Evolutionary conservation across 495 filamentous ascomycete genomes (phyloP).

Genomic region (Xylaria nigripes): DNA sequence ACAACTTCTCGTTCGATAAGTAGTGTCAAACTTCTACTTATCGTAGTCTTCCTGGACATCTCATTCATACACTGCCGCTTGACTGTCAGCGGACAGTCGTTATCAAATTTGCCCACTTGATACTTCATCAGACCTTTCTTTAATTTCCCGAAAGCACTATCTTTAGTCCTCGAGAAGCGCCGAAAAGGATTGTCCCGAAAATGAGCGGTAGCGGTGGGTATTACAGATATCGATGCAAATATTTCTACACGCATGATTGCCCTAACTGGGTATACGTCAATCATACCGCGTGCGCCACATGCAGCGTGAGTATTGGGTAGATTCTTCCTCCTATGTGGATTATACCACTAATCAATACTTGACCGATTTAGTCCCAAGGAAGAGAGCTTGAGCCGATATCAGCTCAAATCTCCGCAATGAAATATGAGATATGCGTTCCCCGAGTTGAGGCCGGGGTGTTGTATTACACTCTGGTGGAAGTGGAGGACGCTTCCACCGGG

Average conservation of each 20-base stretch:
- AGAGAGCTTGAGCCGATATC: conserved; percentile 33
- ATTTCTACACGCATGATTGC: conserved; percentile 51
- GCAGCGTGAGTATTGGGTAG: conserved; percentile 40
- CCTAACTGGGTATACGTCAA: conserved; percentile 56
- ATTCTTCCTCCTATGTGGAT: neutral
- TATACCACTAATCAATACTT: conserved; percentile 8
- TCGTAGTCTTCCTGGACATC: neutral
- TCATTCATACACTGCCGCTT: conserved; percentile 11
- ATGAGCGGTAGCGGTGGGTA: conserved; percentile 53
- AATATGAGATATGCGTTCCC: conserved; percentile 34
- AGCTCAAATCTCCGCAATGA: conserved; percentile 18
- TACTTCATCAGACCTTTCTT: neutral
- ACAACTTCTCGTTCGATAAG: neutral
- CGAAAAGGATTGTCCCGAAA: conserved; percentile 11
- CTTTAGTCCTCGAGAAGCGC: neutral
- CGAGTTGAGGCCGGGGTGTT: conserved; percentile 36
- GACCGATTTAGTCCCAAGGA: conserved; percentile 35
- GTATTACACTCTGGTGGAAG: conserved; percentile 39
- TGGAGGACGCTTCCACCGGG: conserved; percentile 23
- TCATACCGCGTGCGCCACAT: conserved; percentile 47
- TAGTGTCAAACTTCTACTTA: neutral
- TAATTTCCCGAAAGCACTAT: neutral
- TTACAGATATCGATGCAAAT: conserved; percentile 56
- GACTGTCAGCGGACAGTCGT: conserved; percentile 16
- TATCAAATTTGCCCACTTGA: neutral